These are phyloP conservation scores for Graphiopsis chlorocephala DNA, from an alignment of 2,329 filamentous ascomycete species.

Conservation along the genomic window DNA sequence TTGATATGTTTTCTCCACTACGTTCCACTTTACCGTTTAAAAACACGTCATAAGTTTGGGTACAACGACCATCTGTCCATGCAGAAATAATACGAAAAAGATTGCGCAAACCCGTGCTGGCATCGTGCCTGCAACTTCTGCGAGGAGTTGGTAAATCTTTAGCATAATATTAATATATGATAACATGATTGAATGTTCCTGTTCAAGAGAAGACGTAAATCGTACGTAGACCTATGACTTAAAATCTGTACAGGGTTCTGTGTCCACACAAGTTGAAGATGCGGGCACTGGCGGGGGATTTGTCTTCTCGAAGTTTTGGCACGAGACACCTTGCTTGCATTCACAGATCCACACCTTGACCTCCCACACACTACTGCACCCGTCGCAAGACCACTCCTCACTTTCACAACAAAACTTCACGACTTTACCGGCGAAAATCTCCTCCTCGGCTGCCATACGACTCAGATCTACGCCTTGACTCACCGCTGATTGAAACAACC, in stretches of 20 bases:
- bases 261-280: not conserved
- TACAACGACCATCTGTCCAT: not conserved
- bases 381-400: not conserved
- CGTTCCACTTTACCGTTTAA: not conserved
- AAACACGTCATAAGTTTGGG: not conserved
- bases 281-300: conserved; percentile 2
- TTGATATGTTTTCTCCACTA: not conserved
- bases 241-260: not conserved
- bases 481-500: conserved; percentile 10
- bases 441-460: not conserved
- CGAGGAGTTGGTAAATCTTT: not conserved
- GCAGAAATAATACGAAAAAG: too few species aligned
- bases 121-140: not conserved
- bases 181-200: not conserved
- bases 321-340: conserved; percentile 15
- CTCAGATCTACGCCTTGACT: conserved; percentile 5
- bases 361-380: conserved; percentile 4
- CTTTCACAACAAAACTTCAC: not conserved
- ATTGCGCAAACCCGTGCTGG: too few species aligned
- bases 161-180: not conserved
- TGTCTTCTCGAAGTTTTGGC: conserved; percentile 3
- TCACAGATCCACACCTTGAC: not conserved
- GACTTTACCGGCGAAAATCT: not conserved
- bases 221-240: not conserved
- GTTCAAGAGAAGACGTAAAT: not conserved